phyloP scores from a whole-genome alignment of 2,329 filamentous ascomycete genomes.

The Coniosporium tulheliwenetii region DNA sequence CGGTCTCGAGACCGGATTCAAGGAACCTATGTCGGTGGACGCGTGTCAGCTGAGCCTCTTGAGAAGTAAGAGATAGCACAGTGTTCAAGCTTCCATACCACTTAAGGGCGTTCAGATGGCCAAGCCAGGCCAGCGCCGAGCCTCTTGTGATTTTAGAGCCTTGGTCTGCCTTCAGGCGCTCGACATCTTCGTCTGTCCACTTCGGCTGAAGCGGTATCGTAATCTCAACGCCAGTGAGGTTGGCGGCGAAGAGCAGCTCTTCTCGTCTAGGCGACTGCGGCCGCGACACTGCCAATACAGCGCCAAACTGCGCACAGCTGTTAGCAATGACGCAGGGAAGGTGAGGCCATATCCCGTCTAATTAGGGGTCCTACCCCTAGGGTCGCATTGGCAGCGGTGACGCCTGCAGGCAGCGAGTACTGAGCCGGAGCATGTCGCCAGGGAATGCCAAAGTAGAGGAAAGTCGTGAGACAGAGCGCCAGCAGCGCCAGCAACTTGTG shows the following conservation, averaged over 20 bases:
- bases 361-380: constrained; percentile 4
- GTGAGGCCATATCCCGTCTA: no score
- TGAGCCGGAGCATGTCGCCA: neutral
- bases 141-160: constrained; percentile 18
- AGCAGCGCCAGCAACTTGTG: constrained; percentile 2
- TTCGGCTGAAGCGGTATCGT: constrained; percentile 19
- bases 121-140: constrained; percentile 23
- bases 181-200: constrained; percentile 20
- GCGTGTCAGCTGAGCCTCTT: neutral
- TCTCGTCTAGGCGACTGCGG: constrained; percentile 16
- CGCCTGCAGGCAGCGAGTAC: constrained; percentile 1
- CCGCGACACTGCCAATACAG: constrained; percentile 22
- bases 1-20: constrained; percentile 23
- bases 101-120: constrained; percentile 21
- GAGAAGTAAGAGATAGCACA: neutral
- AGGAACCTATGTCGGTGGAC: constrained; percentile 20
- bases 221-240: constrained; percentile 21
- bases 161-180: constrained; percentile 11
- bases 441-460: neutral
- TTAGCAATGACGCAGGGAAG: no score
- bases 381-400: constrained; percentile 5
- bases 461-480: neutral
- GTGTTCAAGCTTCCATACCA: constrained; percentile 9
- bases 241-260: constrained; percentile 19
- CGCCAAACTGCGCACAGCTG: constrained; percentile 15